A percentile compares a stretch with the other conserved stretches of the same genome.
These are phyloP conservation scores for Bidens hawaiensis DNA, from an alignment of 140 eudicot species.

Conservation along the genomic window DNA sequence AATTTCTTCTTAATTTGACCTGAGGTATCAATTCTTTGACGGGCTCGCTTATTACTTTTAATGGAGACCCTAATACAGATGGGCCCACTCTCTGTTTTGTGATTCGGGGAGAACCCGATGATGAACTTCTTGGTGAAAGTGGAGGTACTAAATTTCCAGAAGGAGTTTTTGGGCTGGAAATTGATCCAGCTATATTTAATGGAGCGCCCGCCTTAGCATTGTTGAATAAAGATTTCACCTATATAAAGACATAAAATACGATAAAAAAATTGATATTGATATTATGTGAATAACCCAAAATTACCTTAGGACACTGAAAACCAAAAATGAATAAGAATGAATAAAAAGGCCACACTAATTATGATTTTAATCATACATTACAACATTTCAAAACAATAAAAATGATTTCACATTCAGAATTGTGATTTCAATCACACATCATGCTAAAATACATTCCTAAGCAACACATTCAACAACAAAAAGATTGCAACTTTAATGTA, in stretches of 20 bases:
- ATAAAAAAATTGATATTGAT: neutral
- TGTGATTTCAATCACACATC: neutral
- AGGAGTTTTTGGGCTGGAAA: conserved; percentile 56
- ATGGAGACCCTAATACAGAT: conserved; percentile 74
- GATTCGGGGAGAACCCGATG: conserved; percentile 85
- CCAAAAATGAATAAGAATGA: neutral
- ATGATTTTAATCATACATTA: neutral
- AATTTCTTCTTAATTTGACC: conserved; percentile 29
- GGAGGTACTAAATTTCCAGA: conserved; percentile 66
- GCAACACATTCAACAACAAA: neutral
- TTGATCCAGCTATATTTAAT: conserved; percentile 45
- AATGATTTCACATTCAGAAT: neutral
- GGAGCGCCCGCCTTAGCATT: conserved; percentile 72
- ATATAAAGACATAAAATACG: conserved; percentile 11
- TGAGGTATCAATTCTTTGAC: conserved; percentile 82
- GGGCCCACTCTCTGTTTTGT: conserved; percentile 68
- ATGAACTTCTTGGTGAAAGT: conserved; percentile 89
- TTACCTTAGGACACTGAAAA: neutral
- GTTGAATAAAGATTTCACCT: conserved; percentile 83
- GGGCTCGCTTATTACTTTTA: conserved; percentile 74
- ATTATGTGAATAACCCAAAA: neutral
- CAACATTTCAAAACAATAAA: neutral
- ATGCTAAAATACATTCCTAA: neutral
- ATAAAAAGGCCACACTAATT: neutral
- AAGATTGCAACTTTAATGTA: neutral